These are phyloP conservation scores for Dactylellina leptospora DNA, from an alignment of 2,329 filamentous ascomycete genomes.

Conservation along the genomic window DNA sequence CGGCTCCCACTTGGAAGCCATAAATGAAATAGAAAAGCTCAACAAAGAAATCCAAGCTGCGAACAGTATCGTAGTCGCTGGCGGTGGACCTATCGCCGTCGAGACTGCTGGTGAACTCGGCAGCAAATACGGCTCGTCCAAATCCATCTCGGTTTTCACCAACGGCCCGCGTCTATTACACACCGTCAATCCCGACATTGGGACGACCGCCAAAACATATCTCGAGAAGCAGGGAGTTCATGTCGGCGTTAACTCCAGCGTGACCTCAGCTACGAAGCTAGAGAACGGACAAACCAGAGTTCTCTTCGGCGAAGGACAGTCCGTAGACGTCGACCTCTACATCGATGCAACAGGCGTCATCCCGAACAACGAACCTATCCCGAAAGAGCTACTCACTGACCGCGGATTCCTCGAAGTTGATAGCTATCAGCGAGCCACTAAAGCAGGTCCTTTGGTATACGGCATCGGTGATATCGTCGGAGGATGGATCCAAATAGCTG, in stretches of 20 bases:
- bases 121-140: constrained; percentile 31
- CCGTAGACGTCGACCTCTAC: constrained; percentile 48
- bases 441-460: constrained; percentile 38
- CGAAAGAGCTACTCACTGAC: constrained; percentile 33
- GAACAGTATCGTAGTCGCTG: constrained; percentile 42
- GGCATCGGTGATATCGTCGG: constrained; percentile 48
- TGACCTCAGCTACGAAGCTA: constrained; percentile 22
- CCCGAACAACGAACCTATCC: constrained; percentile 41
- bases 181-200: constrained; percentile 46
- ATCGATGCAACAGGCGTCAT: constrained; percentile 46
- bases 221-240: constrained; percentile 39
- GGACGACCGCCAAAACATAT: constrained; percentile 37
- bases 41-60: constrained; percentile 36
- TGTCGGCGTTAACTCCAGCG: constrained; percentile 17
- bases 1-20: constrained; percentile 23
- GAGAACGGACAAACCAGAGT: constrained; percentile 42
- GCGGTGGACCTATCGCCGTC: constrained; percentile 35
- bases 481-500: constrained; percentile 45
- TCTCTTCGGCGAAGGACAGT: constrained; percentile 28
- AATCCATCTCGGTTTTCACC: constrained; percentile 42
- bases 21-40: constrained; percentile 31
- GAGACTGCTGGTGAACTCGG: constrained; percentile 45
- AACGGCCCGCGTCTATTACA: constrained; percentile 38
- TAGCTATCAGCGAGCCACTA: constrained; percentile 36
- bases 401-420: constrained; percentile 47